These are phyloP conservation scores for Exophiala mesophila DNA, from an alignment of 2,329 filamentous ascomycete species.

Conservation along the genomic window DNA sequence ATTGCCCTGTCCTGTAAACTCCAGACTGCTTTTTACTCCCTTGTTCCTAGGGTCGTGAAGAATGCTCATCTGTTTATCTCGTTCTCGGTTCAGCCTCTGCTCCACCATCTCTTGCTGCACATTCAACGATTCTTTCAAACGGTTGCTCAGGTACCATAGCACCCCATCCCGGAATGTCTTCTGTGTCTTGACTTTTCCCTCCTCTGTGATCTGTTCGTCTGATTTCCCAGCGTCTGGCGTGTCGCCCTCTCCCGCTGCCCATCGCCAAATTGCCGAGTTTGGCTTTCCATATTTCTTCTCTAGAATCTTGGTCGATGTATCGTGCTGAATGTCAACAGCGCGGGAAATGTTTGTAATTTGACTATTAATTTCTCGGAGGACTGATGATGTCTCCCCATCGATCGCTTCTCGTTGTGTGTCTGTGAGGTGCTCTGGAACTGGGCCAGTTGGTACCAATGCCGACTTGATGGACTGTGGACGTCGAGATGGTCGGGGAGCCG, in stretches of 20 bases:
- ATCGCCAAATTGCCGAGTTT: constrained; percentile 57
- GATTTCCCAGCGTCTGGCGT: constrained; percentile 48
- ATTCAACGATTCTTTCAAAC: constrained; percentile 69
- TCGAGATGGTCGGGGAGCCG: constrained; percentile 40
- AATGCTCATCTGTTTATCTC: constrained; percentile 84
- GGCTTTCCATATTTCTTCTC: constrained; percentile 63
- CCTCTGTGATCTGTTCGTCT: constrained; percentile 65
- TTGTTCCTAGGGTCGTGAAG: constrained; percentile 60
- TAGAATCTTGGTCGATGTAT: constrained; percentile 66
- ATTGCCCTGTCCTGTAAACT: constrained; percentile 3
- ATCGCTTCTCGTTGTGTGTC: constrained; percentile 80
- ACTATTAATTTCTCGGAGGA: constrained; percentile 78
- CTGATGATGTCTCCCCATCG: constrained; percentile 77
- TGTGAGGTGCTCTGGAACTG: constrained; percentile 56
- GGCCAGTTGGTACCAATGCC: constrained; percentile 17
- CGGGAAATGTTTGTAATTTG: constrained; percentile 75
- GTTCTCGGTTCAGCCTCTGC: constrained; percentile 72
- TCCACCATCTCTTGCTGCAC: constrained; percentile 92
- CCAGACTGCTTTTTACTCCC: constrained; percentile 12
- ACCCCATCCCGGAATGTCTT: constrained; percentile 74
- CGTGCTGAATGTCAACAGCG: constrained; percentile 74
- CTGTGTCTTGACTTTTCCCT: constrained; percentile 62
- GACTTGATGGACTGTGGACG: constrained; percentile 28
- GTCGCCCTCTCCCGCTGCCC: constrained; percentile 52
- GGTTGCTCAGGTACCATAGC: constrained; percentile 72